These are phyloP conservation scores for Articulospora tetracladia DNA, from an alignment of 495 filamentous ascomycete genomes.

Conservation along the genomic window DNA sequence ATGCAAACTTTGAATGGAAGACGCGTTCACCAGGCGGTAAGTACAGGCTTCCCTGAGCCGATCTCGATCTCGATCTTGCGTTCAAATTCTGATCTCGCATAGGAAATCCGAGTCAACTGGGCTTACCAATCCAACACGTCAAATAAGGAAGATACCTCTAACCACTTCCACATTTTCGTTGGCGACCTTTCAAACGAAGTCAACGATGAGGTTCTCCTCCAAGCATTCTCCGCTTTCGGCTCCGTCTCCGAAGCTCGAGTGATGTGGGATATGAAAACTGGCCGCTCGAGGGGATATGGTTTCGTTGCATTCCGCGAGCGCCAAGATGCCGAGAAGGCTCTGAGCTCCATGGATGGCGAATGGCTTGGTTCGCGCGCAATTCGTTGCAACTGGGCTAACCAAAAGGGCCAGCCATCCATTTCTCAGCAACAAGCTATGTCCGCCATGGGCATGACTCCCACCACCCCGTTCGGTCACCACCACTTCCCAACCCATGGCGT, in stretches of 20 bases:
- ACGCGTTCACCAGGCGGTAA: constrained; percentile 89
- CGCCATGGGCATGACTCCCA: constrained; percentile 97
- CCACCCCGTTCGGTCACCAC: constrained; percentile 93
- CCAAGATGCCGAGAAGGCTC: constrained; percentile 88
- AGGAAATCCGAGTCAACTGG: constrained; percentile 99
- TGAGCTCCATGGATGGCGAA: constrained; percentile 98
- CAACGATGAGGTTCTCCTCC: constrained; percentile 91
- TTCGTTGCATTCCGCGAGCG: constrained; percentile 98
- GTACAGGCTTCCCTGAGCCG: constrained; percentile 25
- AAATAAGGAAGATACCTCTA: constrained; percentile 96
- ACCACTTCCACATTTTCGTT: constrained; percentile 99
- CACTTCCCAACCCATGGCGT: constrained; percentile 96
- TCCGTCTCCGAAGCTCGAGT: constrained; percentile 97
- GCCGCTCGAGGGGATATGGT: constrained; percentile 93
- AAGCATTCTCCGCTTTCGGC: constrained; percentile 96
- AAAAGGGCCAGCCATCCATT: constrained; percentile 98
- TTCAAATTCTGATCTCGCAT: constrained; percentile 10
- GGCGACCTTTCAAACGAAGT: constrained; percentile 98
- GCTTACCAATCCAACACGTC: constrained; percentile 95
- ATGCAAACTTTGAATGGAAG: constrained; percentile 97
- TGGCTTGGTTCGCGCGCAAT: constrained; percentile 99
- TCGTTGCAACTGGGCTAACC: constrained; percentile 99
- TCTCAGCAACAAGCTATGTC: constrained; percentile 96
- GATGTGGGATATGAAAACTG: constrained; percentile 99
- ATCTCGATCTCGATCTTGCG: neutral